Conservation (phyloP, 805 yeast genomes). For the Saturnispora mendoncae region DNA sequence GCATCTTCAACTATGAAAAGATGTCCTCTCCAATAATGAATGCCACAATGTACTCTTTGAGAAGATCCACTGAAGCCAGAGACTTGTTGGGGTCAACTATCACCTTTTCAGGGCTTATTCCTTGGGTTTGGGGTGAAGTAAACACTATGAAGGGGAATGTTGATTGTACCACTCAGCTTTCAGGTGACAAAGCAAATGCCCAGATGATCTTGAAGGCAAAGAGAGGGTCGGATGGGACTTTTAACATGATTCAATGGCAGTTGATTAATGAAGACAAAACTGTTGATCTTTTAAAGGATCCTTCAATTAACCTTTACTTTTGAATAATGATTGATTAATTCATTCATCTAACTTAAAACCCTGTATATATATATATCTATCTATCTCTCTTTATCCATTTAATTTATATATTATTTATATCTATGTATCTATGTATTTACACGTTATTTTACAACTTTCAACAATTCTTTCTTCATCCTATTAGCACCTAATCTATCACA, state of each 20-base stretch:
- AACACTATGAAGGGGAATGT: slow-evolving; percentile 78
- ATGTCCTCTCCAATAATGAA: slow-evolving; percentile 81
- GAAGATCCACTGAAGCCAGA: slow-evolving; percentile 62
- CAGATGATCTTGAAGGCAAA: slow-evolving; percentile 63
- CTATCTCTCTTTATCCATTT: too few relatives aligned
- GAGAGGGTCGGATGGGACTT: slow-evolving; percentile 44
- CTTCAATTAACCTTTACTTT: slow-evolving; percentile 7
- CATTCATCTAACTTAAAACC: too few relatives aligned
- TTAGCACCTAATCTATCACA: slow-evolving; percentile 39
- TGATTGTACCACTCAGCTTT: slow-evolving; percentile 60
- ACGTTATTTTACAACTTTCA: slow-evolving; percentile 15
- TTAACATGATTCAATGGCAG: slow-evolving; percentile 56
- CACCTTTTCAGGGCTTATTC: slow-evolving; percentile 62
- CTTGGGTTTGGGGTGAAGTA: slow-evolving; percentile 83
- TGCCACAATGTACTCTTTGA: slow-evolving; percentile 75
- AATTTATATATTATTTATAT: too few relatives aligned
- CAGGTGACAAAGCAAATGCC: slow-evolving; percentile 51
- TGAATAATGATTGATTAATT: too few relatives aligned
- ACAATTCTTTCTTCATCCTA: slow-evolving; percentile 24
- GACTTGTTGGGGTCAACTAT: slow-evolving; percentile 66
- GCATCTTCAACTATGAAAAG: slow-evolving; percentile 89
- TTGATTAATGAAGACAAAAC: slow-evolving; percentile 41
- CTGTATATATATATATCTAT: not conserved
- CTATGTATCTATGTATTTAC: not conserved
- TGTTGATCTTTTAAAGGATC: slow-evolving; percentile 18